Percentiles rank a stretch among this genome's conserved stretches.
phyloP scores from a whole-genome alignment of 2,329 filamentous ascomycete species.

The Pyrenophora graminea region DNA sequence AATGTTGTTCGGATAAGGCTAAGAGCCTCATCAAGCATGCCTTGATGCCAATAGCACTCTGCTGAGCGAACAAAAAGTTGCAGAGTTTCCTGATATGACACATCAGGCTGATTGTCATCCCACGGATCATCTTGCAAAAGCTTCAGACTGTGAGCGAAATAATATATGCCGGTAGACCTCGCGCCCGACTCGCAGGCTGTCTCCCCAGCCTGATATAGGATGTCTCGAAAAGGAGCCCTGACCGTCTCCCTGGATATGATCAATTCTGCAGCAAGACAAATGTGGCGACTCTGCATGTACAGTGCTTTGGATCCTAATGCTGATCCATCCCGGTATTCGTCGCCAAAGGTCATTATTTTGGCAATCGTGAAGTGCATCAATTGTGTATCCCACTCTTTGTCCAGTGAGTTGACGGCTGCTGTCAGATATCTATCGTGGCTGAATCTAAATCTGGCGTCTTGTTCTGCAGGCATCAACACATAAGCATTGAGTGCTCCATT shows the following conservation, averaged over 20 bases:
- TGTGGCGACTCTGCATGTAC: constrained; percentile 78
- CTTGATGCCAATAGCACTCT: constrained; percentile 81
- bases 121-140: constrained; percentile 82
- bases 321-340: constrained; percentile 59
- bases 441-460: constrained; percentile 84
- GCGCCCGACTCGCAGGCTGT: constrained; percentile 81
- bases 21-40: constrained; percentile 69
- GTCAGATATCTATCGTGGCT: constrained; percentile 85
- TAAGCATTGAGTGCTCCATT: constrained; percentile 80
- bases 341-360: constrained; percentile 76
- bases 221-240: constrained; percentile 70
- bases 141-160: constrained; percentile 74
- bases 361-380: constrained; percentile 89
- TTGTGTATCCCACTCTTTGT: constrained; percentile 58
- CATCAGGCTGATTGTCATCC: constrained; percentile 70
- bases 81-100: constrained; percentile 84
- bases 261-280: constrained; percentile 75
- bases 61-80: constrained; percentile 72
- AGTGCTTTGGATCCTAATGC: constrained; percentile 54
- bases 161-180: constrained; percentile 78
- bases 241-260: constrained; percentile 68
- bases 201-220: constrained; percentile 79
- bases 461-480: constrained; percentile 78
- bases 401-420: constrained; percentile 65
- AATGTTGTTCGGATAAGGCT: constrained; percentile 73